phyloP scores from a whole-genome alignment of 164 flowering plant genomes.

The Stephania cephalantha region DNA sequence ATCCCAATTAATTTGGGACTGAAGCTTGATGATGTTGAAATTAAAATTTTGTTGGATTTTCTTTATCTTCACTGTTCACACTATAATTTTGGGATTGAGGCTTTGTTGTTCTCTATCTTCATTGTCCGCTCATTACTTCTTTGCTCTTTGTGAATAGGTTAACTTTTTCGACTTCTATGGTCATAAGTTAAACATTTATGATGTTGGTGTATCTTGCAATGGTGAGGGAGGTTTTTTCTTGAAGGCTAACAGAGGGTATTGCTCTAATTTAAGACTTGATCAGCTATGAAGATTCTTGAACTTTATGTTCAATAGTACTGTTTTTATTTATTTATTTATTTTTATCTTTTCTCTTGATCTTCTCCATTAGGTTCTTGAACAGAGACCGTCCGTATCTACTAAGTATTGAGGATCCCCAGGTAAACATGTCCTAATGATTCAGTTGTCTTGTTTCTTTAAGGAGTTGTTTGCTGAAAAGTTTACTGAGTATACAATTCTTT shows the following conservation, averaged over 20 bases:
- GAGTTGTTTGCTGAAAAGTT: background rate
- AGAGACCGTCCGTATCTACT: slow-evolving; percentile 49
- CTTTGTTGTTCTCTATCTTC: background rate
- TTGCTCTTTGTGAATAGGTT: slow-evolving; percentile 38
- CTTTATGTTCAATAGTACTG: background rate
- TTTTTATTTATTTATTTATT: background rate
- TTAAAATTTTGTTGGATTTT: too few relatives aligned
- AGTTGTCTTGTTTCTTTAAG: background rate
- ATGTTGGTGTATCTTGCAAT: slow-evolving; percentile 90
- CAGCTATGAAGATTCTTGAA: background rate
- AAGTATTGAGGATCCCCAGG: slow-evolving; percentile 96
- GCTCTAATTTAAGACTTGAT: background rate
- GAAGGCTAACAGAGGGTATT: slow-evolving; percentile 72
- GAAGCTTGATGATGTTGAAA: too few relatives aligned
- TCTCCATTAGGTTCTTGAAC: slow-evolving; percentile 45
- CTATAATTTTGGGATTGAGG: background rate
- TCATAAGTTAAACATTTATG: slow-evolving; percentile 66
- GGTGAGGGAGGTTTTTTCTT: slow-evolving; percentile 55
- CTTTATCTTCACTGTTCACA: too few relatives aligned
- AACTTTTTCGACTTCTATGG: slow-evolving; percentile 92
- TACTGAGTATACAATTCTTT: slow-evolving; percentile 3
- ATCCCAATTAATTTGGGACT: too few relatives aligned
- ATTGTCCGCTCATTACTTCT: background rate
- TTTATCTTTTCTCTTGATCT: slow-evolving; percentile 1
- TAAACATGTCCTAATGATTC: slow-evolving; percentile 18